phyloP scores from a whole-genome alignment of 1,284 basidiomycete species.

The Irpex sp. region DNA sequence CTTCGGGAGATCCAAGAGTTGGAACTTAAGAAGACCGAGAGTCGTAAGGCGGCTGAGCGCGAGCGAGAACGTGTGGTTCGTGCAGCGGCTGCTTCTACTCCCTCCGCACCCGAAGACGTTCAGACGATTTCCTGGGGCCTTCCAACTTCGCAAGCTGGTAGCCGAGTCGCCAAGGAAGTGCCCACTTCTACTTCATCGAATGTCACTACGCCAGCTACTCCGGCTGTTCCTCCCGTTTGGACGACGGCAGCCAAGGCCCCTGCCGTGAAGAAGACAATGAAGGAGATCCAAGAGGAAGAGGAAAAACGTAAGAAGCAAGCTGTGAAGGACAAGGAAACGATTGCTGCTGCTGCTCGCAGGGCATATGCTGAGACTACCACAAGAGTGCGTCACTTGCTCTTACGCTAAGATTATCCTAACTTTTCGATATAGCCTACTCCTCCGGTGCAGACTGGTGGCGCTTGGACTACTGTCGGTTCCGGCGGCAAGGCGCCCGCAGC shows the following conservation, averaged over 20 bases:
- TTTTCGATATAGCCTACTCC: constrained; percentile 24
- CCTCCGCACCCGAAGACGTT: constrained; percentile 44
- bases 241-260: constrained; percentile 52
- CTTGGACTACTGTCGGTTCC: constrained; percentile 86
- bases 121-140: constrained; percentile 78
- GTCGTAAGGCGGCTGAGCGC: constrained; percentile 64
- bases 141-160: constrained; percentile 67
- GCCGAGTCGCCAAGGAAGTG: constrained; percentile 46
- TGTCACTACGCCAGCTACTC: constrained; percentile 30
- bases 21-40: constrained; percentile 81
- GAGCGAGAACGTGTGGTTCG: constrained; percentile 60
- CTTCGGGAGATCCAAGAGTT: constrained; percentile 95
- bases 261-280: constrained; percentile 87
- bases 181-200: constrained; percentile 27
- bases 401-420: neutral
- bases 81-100: constrained; percentile 34
- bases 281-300: constrained; percentile 98
- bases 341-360: constrained; percentile 56
- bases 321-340: constrained; percentile 55
- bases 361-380: constrained; percentile 78
- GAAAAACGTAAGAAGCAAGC: constrained; percentile 74
- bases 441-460: constrained; percentile 41
- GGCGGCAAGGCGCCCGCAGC: constrained; percentile 57
- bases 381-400: constrained; percentile 45
- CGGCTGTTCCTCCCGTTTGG: constrained; percentile 56